Conservation (phyloP, 2,329 filamentous ascomycete species). For the Parascedosporium putredinis region DNA sequence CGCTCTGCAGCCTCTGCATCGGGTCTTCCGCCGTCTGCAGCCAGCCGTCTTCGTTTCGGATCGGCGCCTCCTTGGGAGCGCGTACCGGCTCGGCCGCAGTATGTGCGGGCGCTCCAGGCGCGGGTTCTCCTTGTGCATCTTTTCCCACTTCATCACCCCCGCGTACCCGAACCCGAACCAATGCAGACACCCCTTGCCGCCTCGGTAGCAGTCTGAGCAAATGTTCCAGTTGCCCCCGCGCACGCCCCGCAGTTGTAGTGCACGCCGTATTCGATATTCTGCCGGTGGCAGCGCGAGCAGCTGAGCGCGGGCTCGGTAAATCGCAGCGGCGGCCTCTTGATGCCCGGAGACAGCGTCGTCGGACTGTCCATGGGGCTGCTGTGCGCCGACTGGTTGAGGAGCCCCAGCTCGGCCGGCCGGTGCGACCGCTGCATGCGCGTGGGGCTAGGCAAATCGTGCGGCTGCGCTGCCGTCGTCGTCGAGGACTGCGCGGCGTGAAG, state of each 20-base stretch:
- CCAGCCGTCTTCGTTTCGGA: conserved; percentile 21
- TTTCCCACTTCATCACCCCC: conserved; percentile 59
- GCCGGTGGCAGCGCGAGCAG: conserved; percentile 60
- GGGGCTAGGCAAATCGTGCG: not conserved
- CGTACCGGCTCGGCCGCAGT: conserved; percentile 47
- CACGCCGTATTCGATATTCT: conserved; percentile 72
- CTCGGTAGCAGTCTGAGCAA: conserved; percentile 71
- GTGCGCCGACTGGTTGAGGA: conserved; percentile 21
- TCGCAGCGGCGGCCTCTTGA: conserved; percentile 36
- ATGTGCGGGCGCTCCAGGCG: conserved; percentile 42
- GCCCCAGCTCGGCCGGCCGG: conserved; percentile 29
- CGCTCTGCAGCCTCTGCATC: conserved; percentile 56
- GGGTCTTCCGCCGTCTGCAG: conserved; percentile 59
- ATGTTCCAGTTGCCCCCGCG: conserved; percentile 64
- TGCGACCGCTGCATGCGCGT: conserved; percentile 9
- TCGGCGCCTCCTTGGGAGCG: conserved; percentile 37
- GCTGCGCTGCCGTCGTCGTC: no score
- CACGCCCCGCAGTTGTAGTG: conserved; percentile 76
- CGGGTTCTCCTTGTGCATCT: conserved; percentile 28
- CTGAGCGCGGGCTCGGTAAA: conserved; percentile 62
- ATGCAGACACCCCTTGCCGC: conserved; percentile 65
- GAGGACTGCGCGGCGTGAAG: conserved; percentile 7
- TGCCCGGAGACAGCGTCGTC: conserved; percentile 20
- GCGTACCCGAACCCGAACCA: conserved; percentile 81
- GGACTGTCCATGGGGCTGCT: conserved; percentile 23